Evolutionary conservation across 441 rosid species (phyloP).

Genomic region (Corymbia calophylla): DNA sequence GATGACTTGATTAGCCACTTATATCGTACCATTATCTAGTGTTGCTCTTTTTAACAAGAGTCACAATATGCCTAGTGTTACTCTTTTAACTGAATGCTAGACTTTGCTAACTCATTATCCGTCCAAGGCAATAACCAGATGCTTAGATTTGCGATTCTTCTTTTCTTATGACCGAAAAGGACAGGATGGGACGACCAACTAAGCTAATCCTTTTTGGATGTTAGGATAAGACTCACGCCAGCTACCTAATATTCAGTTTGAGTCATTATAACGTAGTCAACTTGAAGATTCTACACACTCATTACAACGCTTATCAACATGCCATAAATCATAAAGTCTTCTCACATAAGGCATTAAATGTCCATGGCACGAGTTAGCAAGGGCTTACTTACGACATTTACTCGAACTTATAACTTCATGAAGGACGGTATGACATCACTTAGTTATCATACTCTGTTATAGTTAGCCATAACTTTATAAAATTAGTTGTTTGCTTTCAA

Average conservation of each 20-base stretch:
- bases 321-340: neutral
- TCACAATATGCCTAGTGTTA: neutral
- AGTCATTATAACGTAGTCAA: neutral
- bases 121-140: neutral
- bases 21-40: rapidly evolving
- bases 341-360: neutral
- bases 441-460: neutral
- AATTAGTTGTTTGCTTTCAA: neutral
- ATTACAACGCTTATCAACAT: neutral
- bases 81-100: neutral
- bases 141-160: neutral
- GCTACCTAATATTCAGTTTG: neutral
- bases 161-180: neutral
- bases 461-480: neutral
- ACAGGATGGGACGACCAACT: neutral
- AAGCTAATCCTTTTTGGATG: neutral
- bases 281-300: neutral
- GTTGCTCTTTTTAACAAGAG: neutral
- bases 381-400: neutral
- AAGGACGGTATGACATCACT: neutral
- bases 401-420: neutral
- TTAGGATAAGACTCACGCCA: neutral
- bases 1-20: neutral
- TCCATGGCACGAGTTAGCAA: neutral
- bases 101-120: neutral